Evolutionary conservation across 78 protist genomes (phyloP), one percentile per base, ranked within the genome.

Genomic region (Dictyostelium intermedium): DNA sequence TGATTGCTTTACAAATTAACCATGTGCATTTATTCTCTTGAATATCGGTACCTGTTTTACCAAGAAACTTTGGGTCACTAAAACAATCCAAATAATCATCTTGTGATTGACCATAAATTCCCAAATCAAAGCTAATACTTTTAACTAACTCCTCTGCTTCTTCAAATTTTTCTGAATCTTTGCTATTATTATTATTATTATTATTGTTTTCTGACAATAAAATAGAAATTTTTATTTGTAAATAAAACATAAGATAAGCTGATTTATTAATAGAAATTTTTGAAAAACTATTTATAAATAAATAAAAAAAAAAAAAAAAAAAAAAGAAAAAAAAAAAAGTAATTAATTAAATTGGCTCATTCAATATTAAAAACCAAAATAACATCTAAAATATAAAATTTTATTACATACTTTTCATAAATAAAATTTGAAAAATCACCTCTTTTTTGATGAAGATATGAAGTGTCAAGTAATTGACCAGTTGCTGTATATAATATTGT

Each of bases 51-150:
- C 82, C 82, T n/a, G 45, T 39, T 76, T 76, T 76, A 34, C 47
- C 47, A 9, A 25, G 2, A 7, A 76, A 0, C 16, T 76, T 25
- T 14, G 47, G 47, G 7, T 76, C 82, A 76, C 45, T 30, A 76
- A 37, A 76, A 39, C 82, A 39, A 76, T 76, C 82, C 10, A 76
- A 76, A 76, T 39, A 76, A 39, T 76, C 82, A 76, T 76, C 82
- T 76, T 76, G 82, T 23, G 56, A 32, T 18, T 73, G 39, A 27
- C 39, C 45, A 35, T 34, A 73, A 34, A 73, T 18, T 16, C 80
- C 80, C 16, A 73, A 18, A 16, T 73, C 27, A 35, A 32, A 34
- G 35, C 25, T 18, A 73, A 73, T 73, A 73, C 20, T 14, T 35
- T 32, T 73, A 2, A 73, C 13, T 18, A 27, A 27, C 1, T 73